A percentile compares a stretch with the other conserved stretches of the same genome.
These are phyloP conservation scores for Stromatinia cepivora DNA, from an alignment of 2,329 filamentous ascomycete genomes.

Conservation along the genomic window DNA sequence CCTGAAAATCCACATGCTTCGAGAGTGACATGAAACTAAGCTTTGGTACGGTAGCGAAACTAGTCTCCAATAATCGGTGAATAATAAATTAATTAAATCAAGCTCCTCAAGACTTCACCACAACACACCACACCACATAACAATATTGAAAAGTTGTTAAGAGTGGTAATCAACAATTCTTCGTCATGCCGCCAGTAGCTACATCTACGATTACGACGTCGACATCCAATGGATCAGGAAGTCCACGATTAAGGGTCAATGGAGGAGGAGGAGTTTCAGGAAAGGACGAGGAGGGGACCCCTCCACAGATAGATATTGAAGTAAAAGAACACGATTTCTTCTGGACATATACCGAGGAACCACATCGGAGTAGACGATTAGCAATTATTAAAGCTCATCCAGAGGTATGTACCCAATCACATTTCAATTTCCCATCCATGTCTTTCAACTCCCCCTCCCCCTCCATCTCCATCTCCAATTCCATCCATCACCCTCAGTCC, in stretches of 20 bases:
- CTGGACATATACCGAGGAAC: constrained; percentile 99
- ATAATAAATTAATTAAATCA: not conserved
- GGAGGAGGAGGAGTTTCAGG: not conserved
- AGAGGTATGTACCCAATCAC: constrained; percentile 60
- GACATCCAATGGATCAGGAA: constrained; percentile 15
- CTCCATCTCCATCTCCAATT: no score
- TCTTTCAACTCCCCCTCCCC: no score
- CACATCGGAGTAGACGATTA: constrained; percentile 83
- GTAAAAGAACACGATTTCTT: constrained; percentile 63
- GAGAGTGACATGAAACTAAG: no score
- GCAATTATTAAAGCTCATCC: constrained; percentile 98
- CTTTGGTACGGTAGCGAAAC: no score
- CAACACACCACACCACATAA: not conserved
- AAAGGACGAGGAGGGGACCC: constrained; percentile 10
- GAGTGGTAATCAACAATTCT: not conserved
- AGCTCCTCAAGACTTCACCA: not conserved
- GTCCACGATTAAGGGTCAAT: constrained; percentile 12
- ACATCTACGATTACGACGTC: constrained; percentile 18
- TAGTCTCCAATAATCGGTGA: not conserved
- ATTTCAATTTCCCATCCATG: not conserved
- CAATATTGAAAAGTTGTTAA: not conserved
- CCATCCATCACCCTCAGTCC: no score
- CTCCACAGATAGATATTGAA: constrained; percentile 28
- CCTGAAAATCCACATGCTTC: no score
- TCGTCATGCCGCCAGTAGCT: constrained; percentile 19